Evolutionary conservation across 176 grass and related monocot species (phyloP), one percentile per base, ranked within the genome.

Genomic region (Saccharum officinarum): DNA sequence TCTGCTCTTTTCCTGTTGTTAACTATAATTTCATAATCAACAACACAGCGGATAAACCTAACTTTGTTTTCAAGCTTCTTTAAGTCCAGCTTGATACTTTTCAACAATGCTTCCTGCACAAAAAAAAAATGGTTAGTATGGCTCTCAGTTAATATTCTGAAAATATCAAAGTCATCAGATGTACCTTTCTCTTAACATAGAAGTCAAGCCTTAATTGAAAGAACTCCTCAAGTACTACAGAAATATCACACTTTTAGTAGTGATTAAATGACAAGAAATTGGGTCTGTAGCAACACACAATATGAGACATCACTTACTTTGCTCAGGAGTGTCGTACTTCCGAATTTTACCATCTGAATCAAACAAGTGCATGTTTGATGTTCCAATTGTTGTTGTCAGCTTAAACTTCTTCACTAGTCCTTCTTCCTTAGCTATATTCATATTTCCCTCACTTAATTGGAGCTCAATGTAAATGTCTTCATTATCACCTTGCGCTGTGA

Each of bases 301-400:
- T 2, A 36, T 44, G 18, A 10, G n/a, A 54, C 26, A 34, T 62
- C n/a, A 89, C 88, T 83, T 62, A 99, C 93, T 87, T 68, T 96
- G 78, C 60, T 99, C 97, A 3, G 97, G 93, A 5, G 38, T 89
- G 30, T 96, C 92, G 36, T 96, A 99, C 77, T 99, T 99, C 42
- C 80, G 84, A n/a, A 99, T 99, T 79, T 86, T 89, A 14, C 93
- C 90, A 17, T 92, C 74, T 1, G 84, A 71, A 64, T 92, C 92
- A 91, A 99, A 99, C 79, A 99, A 79, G 77, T 99, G 97, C 97
- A 99, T 99, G 74, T 99, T 99, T 55, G 97, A 85, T 25, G 92
- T 99, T 33, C 84, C 84, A n/a, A 99, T 80, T 33, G 91, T 87
- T 22, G 97, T 94, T 38, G 94, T 96, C 68, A 99, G 38, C 84